Percentiles rank a stretch among this genome's conserved stretches.
Evolutionary conservation across 805 yeast species (phyloP).

Genomic region (Schizosaccharomyces octosporus): DNA sequence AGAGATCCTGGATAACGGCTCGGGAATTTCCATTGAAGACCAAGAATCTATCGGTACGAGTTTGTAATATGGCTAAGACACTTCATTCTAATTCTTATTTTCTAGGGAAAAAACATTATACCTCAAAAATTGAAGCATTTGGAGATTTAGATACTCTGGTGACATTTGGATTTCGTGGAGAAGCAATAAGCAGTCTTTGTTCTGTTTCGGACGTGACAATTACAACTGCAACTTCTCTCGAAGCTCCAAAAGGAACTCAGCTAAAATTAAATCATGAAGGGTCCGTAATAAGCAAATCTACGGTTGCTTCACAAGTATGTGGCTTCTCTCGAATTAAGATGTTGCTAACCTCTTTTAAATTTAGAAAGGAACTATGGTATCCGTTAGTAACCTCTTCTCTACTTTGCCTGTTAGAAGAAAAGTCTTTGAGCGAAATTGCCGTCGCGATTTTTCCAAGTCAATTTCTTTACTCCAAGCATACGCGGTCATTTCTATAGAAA

Average conservation of each 20-base stretch:
- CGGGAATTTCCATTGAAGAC: constrained; percentile 32
- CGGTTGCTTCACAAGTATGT: constrained; percentile 21
- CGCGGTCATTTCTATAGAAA: constrained; percentile 31
- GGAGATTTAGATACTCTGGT: constrained; percentile 17
- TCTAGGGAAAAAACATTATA: constrained; percentile 19
- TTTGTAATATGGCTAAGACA: not conserved
- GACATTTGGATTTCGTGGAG: constrained; percentile 52
- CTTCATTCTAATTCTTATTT: not conserved
- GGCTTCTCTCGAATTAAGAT: not conserved
- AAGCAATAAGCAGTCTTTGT: constrained; percentile 35
- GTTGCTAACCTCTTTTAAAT: not conserved
- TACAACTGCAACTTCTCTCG: constrained; percentile 19
- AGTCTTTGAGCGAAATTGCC: constrained; percentile 41
- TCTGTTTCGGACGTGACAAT: constrained; percentile 23
- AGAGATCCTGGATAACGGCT: constrained; percentile 52
- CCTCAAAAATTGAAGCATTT: constrained; percentile 27
- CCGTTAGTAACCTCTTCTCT: constrained; percentile 33
- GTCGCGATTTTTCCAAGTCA: constrained; percentile 50
- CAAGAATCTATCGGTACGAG: constrained; percentile 19
- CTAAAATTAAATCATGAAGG: constrained; percentile 38
- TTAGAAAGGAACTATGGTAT: constrained; percentile 40
- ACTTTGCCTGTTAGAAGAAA: constrained; percentile 57
- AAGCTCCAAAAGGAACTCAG: constrained; percentile 31
- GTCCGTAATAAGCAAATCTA: constrained; percentile 15
- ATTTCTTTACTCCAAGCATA: constrained; percentile 39